Evolutionary conservation across 306 rosid species (phyloP), one percentile per base, ranked within the genome.

Genomic region (Inga laurina): DNA sequence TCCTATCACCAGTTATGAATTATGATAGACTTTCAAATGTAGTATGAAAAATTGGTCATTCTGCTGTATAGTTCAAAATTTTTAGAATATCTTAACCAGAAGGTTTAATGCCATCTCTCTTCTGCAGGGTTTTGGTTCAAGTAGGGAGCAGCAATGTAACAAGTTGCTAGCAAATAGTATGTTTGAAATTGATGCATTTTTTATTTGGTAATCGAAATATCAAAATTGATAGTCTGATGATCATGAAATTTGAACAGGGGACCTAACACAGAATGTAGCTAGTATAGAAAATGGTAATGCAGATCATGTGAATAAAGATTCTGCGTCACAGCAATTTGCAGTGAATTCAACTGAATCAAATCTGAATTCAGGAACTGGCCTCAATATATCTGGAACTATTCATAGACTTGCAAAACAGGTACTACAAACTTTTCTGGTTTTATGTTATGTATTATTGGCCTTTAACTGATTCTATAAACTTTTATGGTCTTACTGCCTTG

Each of bases 111-210:
- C 13, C 15, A 61, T 70, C 35, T 54, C 77, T 85, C 79, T 65
- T 71, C 70, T 68, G 78, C 86, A 89, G 93, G 82, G 78, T 64
- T 52, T 76, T 74, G 70, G 84, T 79, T 62, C 81, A 44, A 67
- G 83, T 51, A 72, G 67, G 77, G 67, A 71, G 83, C 84, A 72
- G 51, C 57, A 78, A 67, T 51, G 56, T 62, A 70, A 83, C 32
- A 62, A 56, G 84, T 54, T 76, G 61, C 83, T 49, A 81, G 84
- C 32, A 84, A 83, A 88, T 80, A 87, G 93, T 90, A 35, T 34
- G 84, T 37, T 57, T 61, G 83, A 79, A 79, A 78, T 44, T 82
- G 70, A 52, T 45, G 41, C 18, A 5, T 61, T 79, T 87, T 46
- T 82, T 79, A 72, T n/a, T 57, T 57, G 49, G 35, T 85, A 75